phyloP scores from a whole-genome alignment of 768 basidiomycete genomes.

The Coprinopsis cinerea region DNA sequence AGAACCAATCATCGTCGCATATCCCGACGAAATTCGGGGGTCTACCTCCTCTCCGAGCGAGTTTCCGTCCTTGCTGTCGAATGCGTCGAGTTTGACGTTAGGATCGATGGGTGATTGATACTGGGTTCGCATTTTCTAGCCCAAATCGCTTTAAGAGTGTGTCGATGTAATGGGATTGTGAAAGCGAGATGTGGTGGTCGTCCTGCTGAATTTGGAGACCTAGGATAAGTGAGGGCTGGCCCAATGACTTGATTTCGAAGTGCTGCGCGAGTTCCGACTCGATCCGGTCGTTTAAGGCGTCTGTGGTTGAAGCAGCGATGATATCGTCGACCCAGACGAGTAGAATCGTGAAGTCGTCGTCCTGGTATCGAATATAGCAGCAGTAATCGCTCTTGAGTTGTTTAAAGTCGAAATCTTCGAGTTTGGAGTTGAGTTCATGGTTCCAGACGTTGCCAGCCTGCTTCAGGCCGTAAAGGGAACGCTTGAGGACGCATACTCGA shows the following conservation, averaged over 20 bases:
- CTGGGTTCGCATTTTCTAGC: slow-evolving; percentile 16
- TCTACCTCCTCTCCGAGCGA: slow-evolving; percentile 6
- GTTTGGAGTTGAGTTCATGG: slow-evolving; percentile 22
- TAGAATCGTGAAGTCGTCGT: slow-evolving; percentile 17
- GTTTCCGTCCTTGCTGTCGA: slow-evolving; percentile 11
- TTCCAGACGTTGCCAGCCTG: no score
- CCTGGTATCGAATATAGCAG: slow-evolving; percentile 18
- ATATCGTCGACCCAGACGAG: slow-evolving; percentile 28
- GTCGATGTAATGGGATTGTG: slow-evolving; percentile 20
- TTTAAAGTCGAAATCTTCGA: slow-evolving; percentile 19
- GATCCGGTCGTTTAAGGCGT: slow-evolving; percentile 6
- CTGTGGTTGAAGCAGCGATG: slow-evolving; percentile 5
- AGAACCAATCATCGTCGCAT: slow-evolving; percentile 7
- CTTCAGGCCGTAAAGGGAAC: slow-evolving; percentile 34
- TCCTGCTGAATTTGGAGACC: slow-evolving; percentile 19
- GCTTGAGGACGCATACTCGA: slow-evolving; percentile 12
- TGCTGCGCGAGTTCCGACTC: slow-evolving; percentile 8
- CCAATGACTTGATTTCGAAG: slow-evolving; percentile 15
- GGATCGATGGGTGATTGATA: slow-evolving; percentile 21
- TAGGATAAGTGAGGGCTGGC: slow-evolving; percentile 16
- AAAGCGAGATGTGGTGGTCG: slow-evolving; percentile 13
- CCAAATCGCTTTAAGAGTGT: slow-evolving; percentile 16
- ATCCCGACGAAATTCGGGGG: not conserved
- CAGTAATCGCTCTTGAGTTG: slow-evolving; percentile 19
- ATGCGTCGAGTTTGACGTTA: slow-evolving; percentile 16